Conservation (phyloP, 192 early-diverging fungal species). For the Linderina pennispora region DNA sequence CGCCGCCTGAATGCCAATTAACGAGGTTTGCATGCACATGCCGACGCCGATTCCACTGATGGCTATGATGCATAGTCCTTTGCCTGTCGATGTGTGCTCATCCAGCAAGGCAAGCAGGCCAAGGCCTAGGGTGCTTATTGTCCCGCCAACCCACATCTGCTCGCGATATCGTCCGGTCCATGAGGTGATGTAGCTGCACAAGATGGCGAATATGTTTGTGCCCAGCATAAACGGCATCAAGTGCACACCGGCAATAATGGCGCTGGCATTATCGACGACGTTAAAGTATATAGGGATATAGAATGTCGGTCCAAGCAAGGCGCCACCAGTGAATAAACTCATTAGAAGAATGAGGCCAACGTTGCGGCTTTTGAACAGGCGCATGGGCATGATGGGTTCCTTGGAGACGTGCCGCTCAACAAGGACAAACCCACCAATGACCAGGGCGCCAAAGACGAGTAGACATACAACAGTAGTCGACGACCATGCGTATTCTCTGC, state of each 20-base stretch:
- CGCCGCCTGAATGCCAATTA: constrained; percentile 60
- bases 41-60: constrained; percentile 69
- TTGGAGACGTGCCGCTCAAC: constrained; percentile 48
- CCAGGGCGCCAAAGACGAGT: constrained; percentile 43
- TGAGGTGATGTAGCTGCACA: constrained; percentile 56
- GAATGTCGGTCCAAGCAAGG: constrained; percentile 52
- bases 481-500: constrained; percentile 63
- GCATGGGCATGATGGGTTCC: constrained; percentile 60
- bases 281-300: constrained; percentile 60
- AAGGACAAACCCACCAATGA: constrained; percentile 49
- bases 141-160: constrained; percentile 56
- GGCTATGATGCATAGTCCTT: constrained; percentile 56
- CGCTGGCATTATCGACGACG: constrained; percentile 58
- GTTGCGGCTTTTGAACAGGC: constrained; percentile 51
- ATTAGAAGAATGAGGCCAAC: constrained; percentile 10
- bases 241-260: constrained; percentile 65
- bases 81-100: constrained; percentile 35
- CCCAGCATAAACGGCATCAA: constrained; percentile 69
- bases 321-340: constrained; percentile 16
- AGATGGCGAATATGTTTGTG: constrained; percentile 55
- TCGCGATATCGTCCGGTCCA: constrained; percentile 54
- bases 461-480: constrained; percentile 53
- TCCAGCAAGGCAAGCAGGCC: constrained; percentile 53
- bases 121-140: constrained; percentile 52
- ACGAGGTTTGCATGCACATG: constrained; percentile 56